phyloP scores from a whole-genome alignment of 495 filamentous ascomycete species.

The Aspergillus cristatus region DNA sequence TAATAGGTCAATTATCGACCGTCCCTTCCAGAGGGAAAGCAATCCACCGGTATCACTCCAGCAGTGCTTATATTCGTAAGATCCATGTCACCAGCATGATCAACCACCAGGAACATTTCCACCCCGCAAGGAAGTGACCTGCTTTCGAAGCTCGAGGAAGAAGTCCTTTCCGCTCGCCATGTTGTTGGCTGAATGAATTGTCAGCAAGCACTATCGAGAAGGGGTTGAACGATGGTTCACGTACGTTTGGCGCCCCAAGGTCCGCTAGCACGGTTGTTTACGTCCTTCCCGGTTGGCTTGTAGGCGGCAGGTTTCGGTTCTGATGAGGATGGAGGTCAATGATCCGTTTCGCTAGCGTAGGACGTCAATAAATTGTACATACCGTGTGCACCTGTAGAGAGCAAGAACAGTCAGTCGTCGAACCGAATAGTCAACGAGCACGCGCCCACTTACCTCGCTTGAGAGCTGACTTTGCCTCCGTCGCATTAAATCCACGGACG shows the following conservation, averaged over 20 bases:
- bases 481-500: constrained; percentile 39
- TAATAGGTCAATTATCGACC: too few species aligned
- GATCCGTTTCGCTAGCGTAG: constrained; percentile 3
- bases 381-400: constrained; percentile 22
- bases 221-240: too few species aligned
- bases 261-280: constrained; percentile 27
- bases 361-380: constrained; percentile 2
- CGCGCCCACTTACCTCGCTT: constrained; percentile 23
- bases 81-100: constrained; percentile 4
- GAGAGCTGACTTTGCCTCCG: constrained; percentile 33
- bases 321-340: constrained; percentile 6
- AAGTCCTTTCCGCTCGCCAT: constrained; percentile 49
- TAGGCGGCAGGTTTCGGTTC: constrained; percentile 29
- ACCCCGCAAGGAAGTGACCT: constrained; percentile 33
- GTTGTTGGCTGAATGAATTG: constrained; percentile 29
- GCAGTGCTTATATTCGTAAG: too few species aligned
- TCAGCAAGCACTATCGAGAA: constrained; percentile 8
- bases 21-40: too few species aligned
- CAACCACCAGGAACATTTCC: constrained; percentile 35
- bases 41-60: too few species aligned
- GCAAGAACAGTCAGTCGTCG: background rate
- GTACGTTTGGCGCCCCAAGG: constrained; percentile 45
- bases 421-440: too few species aligned
- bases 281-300: constrained; percentile 32
- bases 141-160: constrained; percentile 44